Conservation (phyloP, 208 protist genomes). For the Angomonas desouzai region DNA sequence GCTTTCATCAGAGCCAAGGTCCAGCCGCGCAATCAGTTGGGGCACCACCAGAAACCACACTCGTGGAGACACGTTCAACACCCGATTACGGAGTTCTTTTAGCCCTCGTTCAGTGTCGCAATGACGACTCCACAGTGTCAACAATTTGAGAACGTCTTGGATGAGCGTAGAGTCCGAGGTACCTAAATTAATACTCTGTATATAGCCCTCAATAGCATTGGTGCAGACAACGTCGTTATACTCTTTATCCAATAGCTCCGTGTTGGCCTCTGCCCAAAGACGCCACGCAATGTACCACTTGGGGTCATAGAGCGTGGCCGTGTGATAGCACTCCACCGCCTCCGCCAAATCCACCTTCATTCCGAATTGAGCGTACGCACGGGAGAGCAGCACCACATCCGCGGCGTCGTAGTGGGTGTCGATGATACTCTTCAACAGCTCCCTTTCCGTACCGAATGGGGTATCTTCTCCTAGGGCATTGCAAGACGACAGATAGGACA, state of each 20-base stretch:
- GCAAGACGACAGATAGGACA: constrained; percentile 68
- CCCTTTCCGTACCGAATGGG: constrained; percentile 63
- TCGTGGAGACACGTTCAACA: constrained; percentile 92
- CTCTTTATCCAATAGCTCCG: constrained; percentile 42
- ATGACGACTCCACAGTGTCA: constrained; percentile 97
- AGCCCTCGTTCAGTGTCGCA: constrained; percentile 66
- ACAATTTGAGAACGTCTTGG: constrained; percentile 98
- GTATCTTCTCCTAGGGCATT: constrained; percentile 48
- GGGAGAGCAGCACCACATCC: constrained; percentile 53
- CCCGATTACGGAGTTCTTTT: constrained; percentile 85
- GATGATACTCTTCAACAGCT: constrained; percentile 81
- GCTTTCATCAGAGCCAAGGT: constrained; percentile 89
- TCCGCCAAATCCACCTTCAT: constrained; percentile 48
- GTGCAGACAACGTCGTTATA: constrained; percentile 50
- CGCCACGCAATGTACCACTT: constrained; percentile 84
- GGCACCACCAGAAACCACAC: constrained; percentile 99
- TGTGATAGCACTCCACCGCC: constrained; percentile 72
- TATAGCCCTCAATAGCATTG: constrained; percentile 81
- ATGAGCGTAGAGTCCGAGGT: constrained; percentile 75
- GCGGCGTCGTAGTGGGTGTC: constrained; percentile 76
- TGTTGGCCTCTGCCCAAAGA: constrained; percentile 75
- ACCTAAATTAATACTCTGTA: constrained; percentile 76
- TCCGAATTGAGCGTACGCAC: constrained; percentile 75
- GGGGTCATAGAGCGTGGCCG: constrained; percentile 71
- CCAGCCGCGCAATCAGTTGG: constrained; percentile 98